Conservation (phyloP, 108 stramenopile genomes). For the Cyclostephanos tholiformis region DNA sequence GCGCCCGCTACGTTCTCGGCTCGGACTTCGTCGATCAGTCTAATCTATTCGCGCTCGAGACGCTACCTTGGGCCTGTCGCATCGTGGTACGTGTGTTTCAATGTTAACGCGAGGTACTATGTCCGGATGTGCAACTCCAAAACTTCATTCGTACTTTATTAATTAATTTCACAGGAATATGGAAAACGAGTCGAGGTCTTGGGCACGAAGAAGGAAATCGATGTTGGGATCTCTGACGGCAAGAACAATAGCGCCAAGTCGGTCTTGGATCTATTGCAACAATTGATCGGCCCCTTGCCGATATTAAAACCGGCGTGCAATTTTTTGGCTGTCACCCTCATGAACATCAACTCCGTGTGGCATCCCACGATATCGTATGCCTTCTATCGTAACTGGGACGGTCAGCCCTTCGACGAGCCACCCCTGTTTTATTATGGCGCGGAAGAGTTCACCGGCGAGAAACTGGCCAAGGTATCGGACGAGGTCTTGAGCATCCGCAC, state of each 20-base stretch:
- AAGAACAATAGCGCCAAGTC: not conserved
- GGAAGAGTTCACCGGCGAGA: constrained; percentile 61
- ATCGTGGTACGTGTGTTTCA: constrained; percentile 15
- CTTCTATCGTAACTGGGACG: constrained; percentile 54
- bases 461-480: constrained; percentile 45
- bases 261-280: constrained; percentile 28
- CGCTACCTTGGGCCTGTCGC: constrained; percentile 61
- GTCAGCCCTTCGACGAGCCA: constrained; percentile 54
- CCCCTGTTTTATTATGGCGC: constrained; percentile 64
- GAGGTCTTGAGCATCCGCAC: constrained; percentile 49
- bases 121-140: no score
- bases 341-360: constrained; percentile 68
- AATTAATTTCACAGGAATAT: constrained; percentile 23
- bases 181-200: constrained; percentile 55
- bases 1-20: constrained; percentile 48
- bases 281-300: constrained; percentile 38
- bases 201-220: constrained; percentile 63
- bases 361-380: constrained; percentile 61
- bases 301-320: constrained; percentile 52
- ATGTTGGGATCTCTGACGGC: constrained; percentile 40
- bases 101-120: no score
- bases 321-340: constrained; percentile 59
- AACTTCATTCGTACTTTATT: no score
- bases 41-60: constrained; percentile 60
- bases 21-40: constrained; percentile 45